Percentiles rank a stretch among this genome's conserved stretches.
phyloP scores from a whole-genome alignment of 1,284 basidiomycete genomes.

The Wolfiporia cocos region DNA sequence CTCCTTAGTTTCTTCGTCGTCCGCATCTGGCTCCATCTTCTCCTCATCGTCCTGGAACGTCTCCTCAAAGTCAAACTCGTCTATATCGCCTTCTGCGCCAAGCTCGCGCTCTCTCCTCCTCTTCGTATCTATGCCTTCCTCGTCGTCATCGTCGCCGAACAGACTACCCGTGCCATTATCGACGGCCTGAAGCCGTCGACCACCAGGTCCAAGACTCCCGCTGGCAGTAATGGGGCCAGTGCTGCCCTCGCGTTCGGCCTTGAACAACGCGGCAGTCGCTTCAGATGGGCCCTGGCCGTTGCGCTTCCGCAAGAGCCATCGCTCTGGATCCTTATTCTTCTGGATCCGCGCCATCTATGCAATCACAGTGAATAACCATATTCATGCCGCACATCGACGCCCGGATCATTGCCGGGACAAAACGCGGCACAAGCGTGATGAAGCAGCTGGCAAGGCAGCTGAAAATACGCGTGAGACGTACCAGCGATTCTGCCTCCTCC shows the following conservation, averaged over 20 bases:
- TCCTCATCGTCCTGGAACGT: constrained; percentile 88
- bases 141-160: constrained; percentile 57
- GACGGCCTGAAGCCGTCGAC: constrained; percentile 53
- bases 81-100: constrained; percentile 68
- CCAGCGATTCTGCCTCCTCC: constrained; percentile 71
- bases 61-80: constrained; percentile 80
- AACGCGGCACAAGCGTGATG: background rate
- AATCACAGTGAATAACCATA: background rate
- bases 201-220: constrained; percentile 61
- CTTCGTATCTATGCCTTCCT: constrained; percentile 43
- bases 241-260: constrained; percentile 48
- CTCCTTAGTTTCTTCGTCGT: constrained; percentile 83
- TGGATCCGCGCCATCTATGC: constrained; percentile 43
- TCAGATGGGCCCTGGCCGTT: constrained; percentile 52
- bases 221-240: constrained; percentile 28
- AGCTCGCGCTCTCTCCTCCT: constrained; percentile 46
- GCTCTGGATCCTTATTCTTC: constrained; percentile 67
- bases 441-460: background rate
- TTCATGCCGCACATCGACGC: no score
- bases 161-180: constrained; percentile 54
- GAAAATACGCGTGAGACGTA: constrained; percentile 29
- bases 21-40: constrained; percentile 61
- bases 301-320: constrained; percentile 58
- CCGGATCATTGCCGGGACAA: background rate
- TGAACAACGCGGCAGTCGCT: constrained; percentile 59